Evolutionary conservation across 2,329 filamentous ascomycete species (phyloP).

Genomic region (Pseudogymnoascus sp.): DNA sequence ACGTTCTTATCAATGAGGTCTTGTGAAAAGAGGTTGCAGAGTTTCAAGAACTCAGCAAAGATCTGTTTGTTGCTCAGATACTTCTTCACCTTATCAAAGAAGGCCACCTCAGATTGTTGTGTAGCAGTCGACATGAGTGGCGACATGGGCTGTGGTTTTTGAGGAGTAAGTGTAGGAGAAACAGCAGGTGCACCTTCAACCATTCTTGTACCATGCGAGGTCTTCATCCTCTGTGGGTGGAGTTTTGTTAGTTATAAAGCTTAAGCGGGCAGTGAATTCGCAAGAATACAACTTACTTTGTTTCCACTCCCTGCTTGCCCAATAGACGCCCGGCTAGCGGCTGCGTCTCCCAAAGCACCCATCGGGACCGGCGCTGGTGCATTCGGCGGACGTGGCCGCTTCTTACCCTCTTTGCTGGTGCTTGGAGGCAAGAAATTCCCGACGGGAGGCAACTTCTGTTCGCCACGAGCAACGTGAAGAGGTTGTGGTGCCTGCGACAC

Average conservation of each 20-base stretch:
- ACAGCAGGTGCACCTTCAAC: conserved; percentile 33
- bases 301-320: conserved; percentile 34
- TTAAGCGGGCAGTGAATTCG: neutral
- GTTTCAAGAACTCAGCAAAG: conserved; percentile 93
- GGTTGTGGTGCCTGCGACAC: conserved; percentile 50
- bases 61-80: conserved; percentile 85
- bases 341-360: conserved; percentile 21
- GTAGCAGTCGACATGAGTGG: conserved; percentile 68
- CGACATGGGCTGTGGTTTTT: conserved; percentile 67
- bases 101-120: conserved; percentile 76
- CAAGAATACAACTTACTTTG: conserved; percentile 39
- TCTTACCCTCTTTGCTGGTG: conserved; percentile 84
- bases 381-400: conserved; percentile 59
- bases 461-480: conserved; percentile 36
- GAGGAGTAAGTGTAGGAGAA: conserved; percentile 79
- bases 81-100: conserved; percentile 97
- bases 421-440: conserved; percentile 83
- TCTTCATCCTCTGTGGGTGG: conserved; percentile 58
- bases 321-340: conserved; percentile 22
- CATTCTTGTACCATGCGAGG: conserved; percentile 58
- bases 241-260: neutral
- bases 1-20: conserved; percentile 83
- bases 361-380: conserved; percentile 29
- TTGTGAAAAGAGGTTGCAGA: conserved; percentile 91
- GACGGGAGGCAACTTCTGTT: conserved; percentile 81